Conservation (phyloP, 768 basidiomycete species). For the Exsudoporus frostii region DNA sequence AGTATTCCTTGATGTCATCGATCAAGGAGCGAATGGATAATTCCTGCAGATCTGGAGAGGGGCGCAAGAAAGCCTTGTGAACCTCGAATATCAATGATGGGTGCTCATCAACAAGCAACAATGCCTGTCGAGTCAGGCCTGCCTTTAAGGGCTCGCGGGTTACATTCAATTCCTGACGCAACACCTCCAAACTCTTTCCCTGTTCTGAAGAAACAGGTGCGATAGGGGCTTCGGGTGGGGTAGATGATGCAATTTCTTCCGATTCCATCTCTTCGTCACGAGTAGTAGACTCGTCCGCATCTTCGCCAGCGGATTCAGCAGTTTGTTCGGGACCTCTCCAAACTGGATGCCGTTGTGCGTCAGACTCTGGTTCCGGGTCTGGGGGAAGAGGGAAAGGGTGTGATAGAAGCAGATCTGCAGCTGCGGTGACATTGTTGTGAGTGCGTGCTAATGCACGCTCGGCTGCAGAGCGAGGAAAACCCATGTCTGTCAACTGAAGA, state of each 20-base stretch:
- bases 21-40: constrained; percentile 70
- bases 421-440: constrained; percentile 84
- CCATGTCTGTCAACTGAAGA: constrained; percentile 91
- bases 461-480: constrained; percentile 86
- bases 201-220: constrained; percentile 14
- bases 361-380: constrained; percentile 46
- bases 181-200: constrained; percentile 55
- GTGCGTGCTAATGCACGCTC: constrained; percentile 80
- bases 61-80: constrained; percentile 73
- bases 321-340: constrained; percentile 23
- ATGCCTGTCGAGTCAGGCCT: constrained; percentile 62
- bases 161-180: constrained; percentile 61
- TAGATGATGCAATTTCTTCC: constrained; percentile 19
- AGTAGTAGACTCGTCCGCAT: constrained; percentile 19
- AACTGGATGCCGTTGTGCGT: constrained; percentile 17
- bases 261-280: constrained; percentile 29
- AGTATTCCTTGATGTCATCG: constrained; percentile 71
- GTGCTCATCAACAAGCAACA: constrained; percentile 82
- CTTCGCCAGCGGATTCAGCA: constrained; percentile 28
- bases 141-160: constrained; percentile 64
- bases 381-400: constrained; percentile 77
- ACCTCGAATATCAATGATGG: constrained; percentile 88
- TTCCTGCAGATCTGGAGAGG: constrained; percentile 53
- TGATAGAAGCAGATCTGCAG: constrained; percentile 81
- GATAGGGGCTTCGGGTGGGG: constrained; percentile 14